Percentiles rank a stretch among this genome's conserved stretches.
These are phyloP conservation scores for Colletotrichum chrysophilum DNA, from an alignment of 2,329 filamentous ascomycete genomes.

Conservation along the genomic window DNA sequence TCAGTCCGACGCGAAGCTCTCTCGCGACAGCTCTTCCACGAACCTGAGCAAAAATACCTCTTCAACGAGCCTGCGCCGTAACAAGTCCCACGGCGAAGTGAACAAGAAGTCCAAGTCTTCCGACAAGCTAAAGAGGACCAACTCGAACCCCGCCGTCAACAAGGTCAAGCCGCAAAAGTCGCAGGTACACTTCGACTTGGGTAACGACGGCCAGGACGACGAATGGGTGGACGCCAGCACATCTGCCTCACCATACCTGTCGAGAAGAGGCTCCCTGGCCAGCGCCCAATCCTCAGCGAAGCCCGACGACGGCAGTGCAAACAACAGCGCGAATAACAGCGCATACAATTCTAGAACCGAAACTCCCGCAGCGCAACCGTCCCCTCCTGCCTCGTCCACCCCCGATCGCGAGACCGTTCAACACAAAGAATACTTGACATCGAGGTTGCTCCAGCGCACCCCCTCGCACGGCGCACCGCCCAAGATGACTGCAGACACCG, in stretches of 20 bases:
- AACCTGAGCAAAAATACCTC: constrained; percentile 61
- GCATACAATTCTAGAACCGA: constrained; percentile 26
- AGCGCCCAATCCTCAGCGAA: constrained; percentile 53
- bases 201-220: constrained; percentile 57
- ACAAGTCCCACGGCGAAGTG: constrained; percentile 64
- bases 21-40: constrained; percentile 46
- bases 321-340: constrained; percentile 27
- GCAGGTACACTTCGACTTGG: constrained; percentile 69
- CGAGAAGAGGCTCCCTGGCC: constrained; percentile 39
- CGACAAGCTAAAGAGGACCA: constrained; percentile 57
- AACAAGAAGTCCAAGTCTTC: constrained; percentile 55
- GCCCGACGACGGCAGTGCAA: constrained; percentile 32
- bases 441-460: constrained; percentile 68
- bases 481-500: constrained; percentile 67
- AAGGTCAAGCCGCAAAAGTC: constrained; percentile 48
- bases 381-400: constrained; percentile 25
- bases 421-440: constrained; percentile 71
- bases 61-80: constrained; percentile 62
- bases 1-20: constrained; percentile 48
- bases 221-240: constrained; percentile 73
- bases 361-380: constrained; percentile 22
- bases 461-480: constrained; percentile 67
- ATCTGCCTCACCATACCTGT: constrained; percentile 65
- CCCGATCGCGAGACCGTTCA: constrained; percentile 48
- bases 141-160: constrained; percentile 54